These are phyloP conservation scores for Acanthamoeba sp. DNA, from an alignment of 208 protist species.

Conservation along the genomic window DNA sequence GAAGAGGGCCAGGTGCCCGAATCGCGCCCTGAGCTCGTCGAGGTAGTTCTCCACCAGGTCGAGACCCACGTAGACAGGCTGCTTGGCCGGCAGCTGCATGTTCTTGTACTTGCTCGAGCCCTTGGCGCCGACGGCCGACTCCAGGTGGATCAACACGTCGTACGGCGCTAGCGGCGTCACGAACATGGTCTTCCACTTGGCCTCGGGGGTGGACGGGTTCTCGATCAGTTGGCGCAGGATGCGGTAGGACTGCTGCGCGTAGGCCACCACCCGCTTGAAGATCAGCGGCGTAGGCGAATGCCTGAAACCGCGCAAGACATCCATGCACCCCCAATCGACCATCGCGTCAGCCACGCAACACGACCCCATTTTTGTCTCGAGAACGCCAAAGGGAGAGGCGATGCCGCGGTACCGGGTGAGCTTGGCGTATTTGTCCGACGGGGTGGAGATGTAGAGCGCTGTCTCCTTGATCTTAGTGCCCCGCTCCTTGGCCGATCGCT, in stretches of 20 bases:
- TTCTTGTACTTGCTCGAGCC: not conserved
- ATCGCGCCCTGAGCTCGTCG: not conserved
- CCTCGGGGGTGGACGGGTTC: conserved; percentile 6
- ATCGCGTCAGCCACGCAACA: not conserved
- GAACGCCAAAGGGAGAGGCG: not conserved
- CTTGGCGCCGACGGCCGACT: not conserved
- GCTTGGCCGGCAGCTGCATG: not conserved
- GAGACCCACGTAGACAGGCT: conserved; percentile 28
- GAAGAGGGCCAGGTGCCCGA: conserved; percentile 45
- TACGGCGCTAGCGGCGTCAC: conserved; percentile 2
- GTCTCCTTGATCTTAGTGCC: conserved; percentile 46
- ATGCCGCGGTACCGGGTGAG: not conserved
- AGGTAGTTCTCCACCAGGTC: conserved; percentile 33
- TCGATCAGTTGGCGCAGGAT: not conserved
- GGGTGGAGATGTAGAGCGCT: conserved; percentile 24
- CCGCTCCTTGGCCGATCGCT: conserved; percentile 12
- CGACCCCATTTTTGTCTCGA: not conserved
- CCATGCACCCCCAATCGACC: not conserved
- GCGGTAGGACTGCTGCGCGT: conserved; percentile 18
- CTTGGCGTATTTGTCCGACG: conserved; percentile 5
- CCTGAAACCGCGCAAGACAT: not conserved
- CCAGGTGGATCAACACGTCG: conserved; percentile 39
- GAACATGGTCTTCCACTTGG: conserved; percentile 9
- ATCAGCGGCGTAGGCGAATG: not conserved
- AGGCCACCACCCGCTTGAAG: conserved; percentile 13